Evolutionary conservation across 345 rosid species (phyloP).

Genomic region (Citrus medica): DNA sequence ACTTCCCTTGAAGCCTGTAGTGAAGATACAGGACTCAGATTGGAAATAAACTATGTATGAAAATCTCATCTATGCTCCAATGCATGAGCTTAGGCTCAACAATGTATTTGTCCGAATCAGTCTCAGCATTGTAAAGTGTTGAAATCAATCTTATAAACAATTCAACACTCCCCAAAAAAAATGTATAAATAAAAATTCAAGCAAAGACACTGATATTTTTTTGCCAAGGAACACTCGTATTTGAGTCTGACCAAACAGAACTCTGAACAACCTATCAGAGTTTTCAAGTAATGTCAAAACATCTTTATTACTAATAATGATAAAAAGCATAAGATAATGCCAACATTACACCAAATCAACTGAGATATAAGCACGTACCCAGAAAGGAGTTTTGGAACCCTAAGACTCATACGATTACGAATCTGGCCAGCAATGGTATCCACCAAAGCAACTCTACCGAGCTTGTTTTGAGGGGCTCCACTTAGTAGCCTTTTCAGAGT

Average conservation of each 20-base stretch:
- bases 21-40: background rate
- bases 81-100: background rate
- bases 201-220: background rate
- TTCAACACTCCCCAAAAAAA: background rate
- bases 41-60: background rate
- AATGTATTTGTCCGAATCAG: background rate
- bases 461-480: slow-evolving; percentile 89
- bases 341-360: background rate
- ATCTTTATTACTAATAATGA: background rate
- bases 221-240: background rate
- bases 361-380: slow-evolving; percentile 53
- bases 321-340: background rate
- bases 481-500: slow-evolving; percentile 73
- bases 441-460: slow-evolving; percentile 91
- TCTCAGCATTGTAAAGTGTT: background rate
- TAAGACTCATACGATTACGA: slow-evolving; percentile 82
- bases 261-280: background rate
- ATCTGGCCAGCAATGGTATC: slow-evolving; percentile 91
- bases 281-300: background rate
- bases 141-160: background rate
- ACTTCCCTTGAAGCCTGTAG: slow-evolving; percentile 89
- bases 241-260: background rate
- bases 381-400: slow-evolving; percentile 91
- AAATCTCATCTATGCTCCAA: background rate
- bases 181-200: background rate